Evolutionary conservation across 2,329 filamentous ascomycete species (phyloP), one percentile per base, ranked within the genome.

Genomic region (Amphichorda felina): DNA sequence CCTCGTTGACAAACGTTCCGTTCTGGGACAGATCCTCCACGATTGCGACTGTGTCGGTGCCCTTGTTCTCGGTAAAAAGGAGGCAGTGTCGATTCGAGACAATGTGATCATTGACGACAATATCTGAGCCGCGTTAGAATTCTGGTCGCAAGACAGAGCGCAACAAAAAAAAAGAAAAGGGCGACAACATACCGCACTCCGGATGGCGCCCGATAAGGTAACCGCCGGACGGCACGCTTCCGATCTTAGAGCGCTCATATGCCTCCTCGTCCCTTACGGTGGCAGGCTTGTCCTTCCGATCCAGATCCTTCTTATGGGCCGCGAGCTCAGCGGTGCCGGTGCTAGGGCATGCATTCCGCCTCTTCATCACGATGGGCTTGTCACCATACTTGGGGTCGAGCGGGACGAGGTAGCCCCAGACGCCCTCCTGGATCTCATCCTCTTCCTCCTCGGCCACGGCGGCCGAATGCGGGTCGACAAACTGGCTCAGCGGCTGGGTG

Each of bases 1-100:
- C 81, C 48, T 95, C 87, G 50, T 96, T 96, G 47, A 98, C 81
- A 53, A 88, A 98, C 0, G 93, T 98, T 34, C 91, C 91, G 53
- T 98, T 98, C 52, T 79, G 91, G 6, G 91, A 98, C 15, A 96
- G 63, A 55, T 98, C 91, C 55, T 98, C 88, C 5, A 98, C 59
- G 10, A 96, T 72, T 8, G 86, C 89, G 29, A 75, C 69, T 44
- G 66, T 71, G 55, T 73, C 66, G 13, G 61, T 57, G 8, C 64
- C 68, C 44, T 72, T 72, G 41, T 73, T 73, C 50, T 76, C 70
- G 16, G 61, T 67, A 48, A 82, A 84, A 2, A 85, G 45, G 8
- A 84, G 60, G 43, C 79, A 85, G 56, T 88, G 83, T 4, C 88
- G 74, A 52, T 96, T 96, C 14, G 88, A 95, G 30, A 95, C 79